phyloP scores from a whole-genome alignment of 2,329 filamentous ascomycete species.

The Fusarium sp. region DNA sequence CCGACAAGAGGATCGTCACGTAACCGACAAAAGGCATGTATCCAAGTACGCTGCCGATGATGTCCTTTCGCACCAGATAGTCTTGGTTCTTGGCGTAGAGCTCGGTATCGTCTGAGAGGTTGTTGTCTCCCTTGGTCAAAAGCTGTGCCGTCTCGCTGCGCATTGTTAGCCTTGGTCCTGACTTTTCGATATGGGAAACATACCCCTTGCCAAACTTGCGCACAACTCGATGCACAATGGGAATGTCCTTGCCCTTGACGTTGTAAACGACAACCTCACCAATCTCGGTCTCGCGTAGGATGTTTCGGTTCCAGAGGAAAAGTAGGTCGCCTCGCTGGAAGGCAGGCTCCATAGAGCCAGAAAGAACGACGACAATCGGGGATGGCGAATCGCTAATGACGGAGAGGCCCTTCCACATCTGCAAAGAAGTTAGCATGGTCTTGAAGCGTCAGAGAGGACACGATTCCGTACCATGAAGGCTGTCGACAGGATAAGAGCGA shows the following conservation, averaged over 20 bases:
- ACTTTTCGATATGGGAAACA: constrained; percentile 38
- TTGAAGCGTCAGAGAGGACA: not conserved
- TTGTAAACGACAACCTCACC: constrained; percentile 78
- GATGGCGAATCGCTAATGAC: constrained; percentile 81
- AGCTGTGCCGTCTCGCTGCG: constrained; percentile 73
- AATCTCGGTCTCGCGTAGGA: constrained; percentile 67
- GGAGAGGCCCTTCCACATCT: constrained; percentile 91
- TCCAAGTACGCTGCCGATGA: constrained; percentile 91
- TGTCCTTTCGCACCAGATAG: constrained; percentile 87
- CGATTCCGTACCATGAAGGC: constrained; percentile 80
- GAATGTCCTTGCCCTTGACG: constrained; percentile 93
- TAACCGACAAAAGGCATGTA: constrained; percentile 97
- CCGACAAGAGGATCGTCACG: constrained; percentile 93
- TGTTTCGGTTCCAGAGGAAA: constrained; percentile 81
- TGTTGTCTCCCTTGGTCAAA: constrained; percentile 98
- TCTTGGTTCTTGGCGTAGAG: constrained; percentile 86
- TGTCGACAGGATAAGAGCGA: constrained; percentile 88
- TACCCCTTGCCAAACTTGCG: constrained; percentile 75
- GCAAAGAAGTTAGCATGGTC: constrained; percentile 14
- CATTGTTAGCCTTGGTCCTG: constrained; percentile 13
- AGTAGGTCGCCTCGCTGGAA: constrained; percentile 84
- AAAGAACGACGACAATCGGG: constrained; percentile 86
- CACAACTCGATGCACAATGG: constrained; percentile 94
- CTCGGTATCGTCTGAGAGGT: constrained; percentile 91
- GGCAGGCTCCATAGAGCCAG: constrained; percentile 86